These are phyloP conservation scores for Leonotis leonurus DNA, from an alignment of 257 asterid species.

Conservation along the genomic window DNA sequence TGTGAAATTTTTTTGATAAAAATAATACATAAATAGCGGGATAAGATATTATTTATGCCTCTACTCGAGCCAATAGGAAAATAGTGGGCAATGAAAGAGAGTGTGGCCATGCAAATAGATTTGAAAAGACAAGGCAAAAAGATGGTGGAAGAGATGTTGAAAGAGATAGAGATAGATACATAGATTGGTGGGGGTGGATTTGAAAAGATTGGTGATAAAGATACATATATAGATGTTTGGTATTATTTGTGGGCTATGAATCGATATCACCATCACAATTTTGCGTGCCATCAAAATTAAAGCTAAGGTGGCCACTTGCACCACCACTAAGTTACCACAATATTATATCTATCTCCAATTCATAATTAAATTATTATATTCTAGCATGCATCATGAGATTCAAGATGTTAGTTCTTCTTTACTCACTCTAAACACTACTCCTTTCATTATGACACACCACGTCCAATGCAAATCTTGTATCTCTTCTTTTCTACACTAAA, in stretches of 20 bases:
- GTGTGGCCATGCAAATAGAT: slow-evolving; percentile 27
- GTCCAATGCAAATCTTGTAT: too few species aligned
- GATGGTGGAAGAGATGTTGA: slow-evolving; percentile 19
- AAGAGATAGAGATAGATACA: background rate
- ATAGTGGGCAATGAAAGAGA: slow-evolving; percentile 9
- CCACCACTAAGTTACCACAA: too few species aligned
- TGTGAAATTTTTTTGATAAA: too few species aligned
- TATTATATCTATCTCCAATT: too few species aligned
- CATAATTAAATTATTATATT: background rate
- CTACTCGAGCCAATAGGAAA: too few species aligned
- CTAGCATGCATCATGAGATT: background rate
- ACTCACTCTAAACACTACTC: too few species aligned
- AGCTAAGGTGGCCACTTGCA: slow-evolving; percentile 30
- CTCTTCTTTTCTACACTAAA: too few species aligned
- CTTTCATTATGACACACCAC: background rate
- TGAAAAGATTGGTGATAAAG: slow-evolving; percentile 14
- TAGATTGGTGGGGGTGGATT: slow-evolving; percentile 1
- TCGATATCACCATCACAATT: slow-evolving; percentile 11
- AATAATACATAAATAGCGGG: too few species aligned
- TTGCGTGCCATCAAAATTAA: too few species aligned
- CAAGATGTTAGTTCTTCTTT: background rate
- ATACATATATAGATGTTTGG: slow-evolving; percentile 8
- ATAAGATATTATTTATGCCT: too few species aligned
- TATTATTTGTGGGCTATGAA: background rate
- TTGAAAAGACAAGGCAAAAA: slow-evolving; percentile 15